Percentiles rank a stretch among this genome's conserved stretches.
Evolutionary conservation across 176 grass and related monocot species (phyloP).

Genomic region (Cenchrus fungigraminus): DNA sequence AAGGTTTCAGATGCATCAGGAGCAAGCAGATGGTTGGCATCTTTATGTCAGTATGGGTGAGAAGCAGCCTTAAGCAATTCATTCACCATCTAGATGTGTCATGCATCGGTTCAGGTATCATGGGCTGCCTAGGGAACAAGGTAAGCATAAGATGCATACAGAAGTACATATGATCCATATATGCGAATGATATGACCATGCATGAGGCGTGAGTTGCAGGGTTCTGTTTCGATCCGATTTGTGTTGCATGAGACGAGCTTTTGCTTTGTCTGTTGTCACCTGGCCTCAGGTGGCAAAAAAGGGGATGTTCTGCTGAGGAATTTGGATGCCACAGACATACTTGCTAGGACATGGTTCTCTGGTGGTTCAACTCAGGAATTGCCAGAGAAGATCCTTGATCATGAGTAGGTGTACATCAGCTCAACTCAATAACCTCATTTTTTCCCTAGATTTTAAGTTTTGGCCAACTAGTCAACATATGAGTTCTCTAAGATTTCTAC

Average conservation of each 20-base stretch:
- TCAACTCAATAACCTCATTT: constrained; percentile 5
- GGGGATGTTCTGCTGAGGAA: constrained; percentile 79
- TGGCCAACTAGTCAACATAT: not conserved
- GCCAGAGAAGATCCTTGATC: constrained; percentile 84
- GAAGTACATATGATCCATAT: constrained; percentile 13
- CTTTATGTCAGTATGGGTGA: constrained; percentile 73
- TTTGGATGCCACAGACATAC: constrained; percentile 62
- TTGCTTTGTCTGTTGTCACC: constrained; percentile 94
- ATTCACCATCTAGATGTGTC: constrained; percentile 68
- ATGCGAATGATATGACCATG: constrained; percentile 26
- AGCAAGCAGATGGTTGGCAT: constrained; percentile 99
- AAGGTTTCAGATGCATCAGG: constrained; percentile 69
- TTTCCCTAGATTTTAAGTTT: not conserved
- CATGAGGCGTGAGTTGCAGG: constrained; percentile 47
- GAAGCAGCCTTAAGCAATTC: constrained; percentile 59
- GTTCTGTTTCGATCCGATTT: constrained; percentile 86
- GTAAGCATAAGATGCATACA: constrained; percentile 39
- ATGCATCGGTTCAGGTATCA: constrained; percentile 80
- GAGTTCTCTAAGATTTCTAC: constrained; percentile 9
- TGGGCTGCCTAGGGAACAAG: constrained; percentile 97
- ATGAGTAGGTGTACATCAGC: constrained; percentile 67
- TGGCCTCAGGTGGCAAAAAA: constrained; percentile 89
- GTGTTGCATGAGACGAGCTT: constrained; percentile 75
- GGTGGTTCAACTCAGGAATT: constrained; percentile 45
- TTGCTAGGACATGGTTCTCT: constrained; percentile 72